A percentile compares a stretch with the other conserved stretches of the same genome.
Conservation (phyloP, 2,329 filamentous ascomycete species). For the Fusarium proliferatum region DNA sequence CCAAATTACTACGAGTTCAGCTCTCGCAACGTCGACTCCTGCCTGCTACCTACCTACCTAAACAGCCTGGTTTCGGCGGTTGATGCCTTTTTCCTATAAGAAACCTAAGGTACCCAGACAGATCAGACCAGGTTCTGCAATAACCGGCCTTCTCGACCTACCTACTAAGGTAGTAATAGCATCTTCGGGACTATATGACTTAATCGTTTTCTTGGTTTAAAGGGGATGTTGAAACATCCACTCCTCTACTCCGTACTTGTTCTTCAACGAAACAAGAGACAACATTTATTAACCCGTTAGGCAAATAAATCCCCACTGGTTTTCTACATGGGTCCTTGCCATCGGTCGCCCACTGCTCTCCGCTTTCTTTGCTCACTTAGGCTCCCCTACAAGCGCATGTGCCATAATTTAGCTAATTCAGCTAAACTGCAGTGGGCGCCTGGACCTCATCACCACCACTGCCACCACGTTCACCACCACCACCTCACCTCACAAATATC, state of each 20-base stretch:
- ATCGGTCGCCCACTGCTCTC: background rate
- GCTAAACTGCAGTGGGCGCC: constrained; percentile 29
- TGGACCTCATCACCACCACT: constrained; percentile 22
- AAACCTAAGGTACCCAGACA: background rate
- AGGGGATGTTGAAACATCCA: background rate
- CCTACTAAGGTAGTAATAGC: too few species aligned
- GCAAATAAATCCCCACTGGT: constrained; percentile 13
- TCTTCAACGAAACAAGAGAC: background rate
- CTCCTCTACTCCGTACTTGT: background rate
- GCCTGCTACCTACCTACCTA: background rate
- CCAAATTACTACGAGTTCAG: constrained; percentile 3
- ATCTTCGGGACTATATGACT: background rate
- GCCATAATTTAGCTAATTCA: constrained; percentile 17
- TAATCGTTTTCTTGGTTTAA: background rate
- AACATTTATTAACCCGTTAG: background rate
- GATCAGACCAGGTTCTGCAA: background rate
- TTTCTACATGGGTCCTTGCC: constrained; percentile 13
- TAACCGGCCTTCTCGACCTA: background rate
- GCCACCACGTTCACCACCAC: constrained; percentile 19
- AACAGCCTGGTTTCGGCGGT: background rate
- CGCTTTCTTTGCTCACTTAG: background rate
- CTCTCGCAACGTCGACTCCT: constrained; percentile 5
- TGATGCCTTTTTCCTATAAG: background rate
- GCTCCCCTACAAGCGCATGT: constrained; percentile 6
- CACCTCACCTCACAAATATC: constrained; percentile 21